A percentile compares a stretch with the other conserved stretches of the same genome.
These are phyloP conservation scores for Kwoniella shandongensis DNA, from an alignment of 768 basidiomycete genomes.

Conservation along the genomic window DNA sequence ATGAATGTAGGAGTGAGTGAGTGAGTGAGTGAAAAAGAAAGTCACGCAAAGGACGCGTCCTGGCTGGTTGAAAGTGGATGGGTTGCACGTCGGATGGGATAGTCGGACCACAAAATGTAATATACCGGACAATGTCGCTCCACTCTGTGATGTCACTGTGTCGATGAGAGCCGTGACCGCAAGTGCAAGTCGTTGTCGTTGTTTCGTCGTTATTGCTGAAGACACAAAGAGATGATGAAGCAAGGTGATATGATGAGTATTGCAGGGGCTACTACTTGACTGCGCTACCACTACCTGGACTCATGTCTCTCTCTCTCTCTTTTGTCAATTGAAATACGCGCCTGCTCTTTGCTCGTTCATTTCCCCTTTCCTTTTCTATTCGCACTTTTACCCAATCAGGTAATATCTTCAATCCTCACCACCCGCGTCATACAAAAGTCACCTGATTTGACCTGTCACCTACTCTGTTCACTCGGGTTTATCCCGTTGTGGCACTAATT, in stretches of 20 bases:
- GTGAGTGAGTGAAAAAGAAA: constrained; percentile 4
- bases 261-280: no score
- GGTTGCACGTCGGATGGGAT: constrained; percentile 15
- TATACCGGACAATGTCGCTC: no score
- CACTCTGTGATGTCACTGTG: constrained; percentile 19
- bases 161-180: neutral
- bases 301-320: no score
- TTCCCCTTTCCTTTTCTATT: no score
- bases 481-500: neutral
- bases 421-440: constrained; percentile 9
- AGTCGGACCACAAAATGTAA: neutral
- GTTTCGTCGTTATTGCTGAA: neutral
- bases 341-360: constrained; percentile 1
- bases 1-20: no score
- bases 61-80: neutral
- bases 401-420: neutral
- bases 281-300: no score
- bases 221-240: neutral
- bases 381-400: constrained; percentile 9
- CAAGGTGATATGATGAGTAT: no score
- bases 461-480: constrained; percentile 3
- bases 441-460: neutral
- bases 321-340: constrained; percentile 6
- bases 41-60: constrained; percentile 21
- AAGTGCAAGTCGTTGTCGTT: neutral